Conservation (phyloP, 176 grass and related monocot species). For the Oryza longistaminata region DNA sequence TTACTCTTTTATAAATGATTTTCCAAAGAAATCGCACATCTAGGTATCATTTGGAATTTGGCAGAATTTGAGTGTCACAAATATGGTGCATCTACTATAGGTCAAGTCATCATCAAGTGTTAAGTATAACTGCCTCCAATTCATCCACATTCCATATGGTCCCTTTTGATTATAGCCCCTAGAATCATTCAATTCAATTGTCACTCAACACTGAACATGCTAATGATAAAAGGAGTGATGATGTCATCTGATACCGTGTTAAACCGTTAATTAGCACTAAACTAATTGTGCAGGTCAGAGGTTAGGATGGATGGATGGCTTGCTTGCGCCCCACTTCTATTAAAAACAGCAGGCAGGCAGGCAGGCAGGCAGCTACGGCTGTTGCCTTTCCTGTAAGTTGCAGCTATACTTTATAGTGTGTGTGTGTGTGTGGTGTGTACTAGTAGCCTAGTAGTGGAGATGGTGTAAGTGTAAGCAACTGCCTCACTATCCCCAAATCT, state of each 20-base stretch:
- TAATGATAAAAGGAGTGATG: slow-evolving; percentile 24
- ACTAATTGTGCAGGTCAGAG: slow-evolving; percentile 31
- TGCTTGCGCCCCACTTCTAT: slow-evolving; percentile 38
- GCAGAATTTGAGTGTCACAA: not conserved
- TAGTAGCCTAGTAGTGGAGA: slow-evolving; percentile 60
- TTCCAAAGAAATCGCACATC: not conserved
- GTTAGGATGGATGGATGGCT: slow-evolving; percentile 38
- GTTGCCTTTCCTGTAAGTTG: slow-evolving; percentile 58
- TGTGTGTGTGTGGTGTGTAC: slow-evolving; percentile 25
- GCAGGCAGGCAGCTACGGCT: slow-evolving; percentile 22
- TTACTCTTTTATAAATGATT: not conserved
- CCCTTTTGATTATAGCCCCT: not conserved
- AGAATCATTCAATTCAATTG: slow-evolving; percentile 17
- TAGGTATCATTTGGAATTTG: not conserved
- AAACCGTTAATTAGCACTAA: slow-evolving; percentile 26
- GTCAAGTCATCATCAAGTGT: slow-evolving; percentile 40
- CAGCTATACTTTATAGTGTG: slow-evolving; percentile 37
- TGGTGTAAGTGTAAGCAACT: slow-evolving; percentile 57
- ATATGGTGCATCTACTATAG: not conserved
- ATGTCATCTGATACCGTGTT: slow-evolving; percentile 36
- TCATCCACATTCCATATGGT: not conserved
- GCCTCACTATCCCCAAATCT: slow-evolving; percentile 30
- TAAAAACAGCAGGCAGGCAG: slow-evolving; percentile 19
- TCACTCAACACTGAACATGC: slow-evolving; percentile 25
- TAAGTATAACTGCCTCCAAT: slow-evolving; percentile 32